A percentile compares a stretch with the other conserved stretches of the same genome.
These are phyloP conservation scores for Neodidymelliopsis sp. DNA, from an alignment of 2,329 filamentous ascomycete genomes.

Conservation along the genomic window DNA sequence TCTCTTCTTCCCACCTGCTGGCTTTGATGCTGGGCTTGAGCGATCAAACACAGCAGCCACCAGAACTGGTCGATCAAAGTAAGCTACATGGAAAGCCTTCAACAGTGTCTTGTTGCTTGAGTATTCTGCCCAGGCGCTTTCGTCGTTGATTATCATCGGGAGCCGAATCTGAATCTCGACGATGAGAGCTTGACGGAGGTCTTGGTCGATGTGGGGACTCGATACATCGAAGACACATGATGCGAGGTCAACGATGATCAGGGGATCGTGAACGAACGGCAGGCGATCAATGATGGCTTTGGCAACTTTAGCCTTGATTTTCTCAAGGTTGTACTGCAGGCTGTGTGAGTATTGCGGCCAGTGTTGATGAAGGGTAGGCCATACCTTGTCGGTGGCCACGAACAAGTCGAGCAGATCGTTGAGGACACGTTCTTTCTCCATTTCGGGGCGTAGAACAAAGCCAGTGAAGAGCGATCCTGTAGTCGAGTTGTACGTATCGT, in stretches of 20 bases:
- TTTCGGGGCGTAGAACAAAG: slow-evolving; percentile 22
- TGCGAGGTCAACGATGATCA: slow-evolving; percentile 27
- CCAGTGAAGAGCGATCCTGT: slow-evolving; percentile 31
- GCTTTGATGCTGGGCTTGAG: not conserved
- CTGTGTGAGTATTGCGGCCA: not conserved
- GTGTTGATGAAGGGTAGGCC: not conserved
- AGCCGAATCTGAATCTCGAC: slow-evolving; percentile 18
- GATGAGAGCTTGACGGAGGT: slow-evolving; percentile 25
- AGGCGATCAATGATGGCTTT: slow-evolving; percentile 32
- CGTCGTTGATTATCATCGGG: slow-evolving; percentile 18
- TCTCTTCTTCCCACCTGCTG: slow-evolving; percentile 1
- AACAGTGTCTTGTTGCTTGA: slow-evolving; percentile 18
- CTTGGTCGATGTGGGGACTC: slow-evolving; percentile 22
- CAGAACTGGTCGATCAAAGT: not conserved
- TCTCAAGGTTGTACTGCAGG: slow-evolving; percentile 29
- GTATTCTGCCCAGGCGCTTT: slow-evolving; percentile 22
- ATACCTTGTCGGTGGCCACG: slow-evolving; percentile 34
- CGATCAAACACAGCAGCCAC: not conserved
- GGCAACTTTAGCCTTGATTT: slow-evolving; percentile 22
- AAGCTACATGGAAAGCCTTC: slow-evolving; percentile 18
- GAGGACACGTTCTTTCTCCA: slow-evolving; percentile 25
- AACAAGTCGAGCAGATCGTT: slow-evolving; percentile 24
- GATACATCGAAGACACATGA: slow-evolving; percentile 12
- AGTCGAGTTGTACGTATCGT: slow-evolving; percentile 22
- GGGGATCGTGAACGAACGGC: slow-evolving; percentile 20